Evolutionary conservation across 164 flowering plant genomes (phyloP), one percentile per base, ranked within the genome.

Genomic region (Echeveria elegans): DNA sequence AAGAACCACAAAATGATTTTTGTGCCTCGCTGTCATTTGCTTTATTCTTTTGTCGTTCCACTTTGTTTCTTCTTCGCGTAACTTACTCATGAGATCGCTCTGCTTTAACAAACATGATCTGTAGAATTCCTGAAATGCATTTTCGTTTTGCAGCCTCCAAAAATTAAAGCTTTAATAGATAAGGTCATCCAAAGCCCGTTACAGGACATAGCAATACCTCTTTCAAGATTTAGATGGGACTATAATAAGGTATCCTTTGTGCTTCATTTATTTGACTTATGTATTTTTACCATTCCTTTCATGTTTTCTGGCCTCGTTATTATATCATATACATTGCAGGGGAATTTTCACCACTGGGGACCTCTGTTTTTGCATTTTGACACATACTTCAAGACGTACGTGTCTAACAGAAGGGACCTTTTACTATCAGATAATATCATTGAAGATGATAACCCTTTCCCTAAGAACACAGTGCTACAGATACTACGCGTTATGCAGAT

Each of bases 341-440:
- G 99, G 16, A 88, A 95, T 76, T 95, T 92, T 74, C 90, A 95
- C 73, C 99, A 95, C 69, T 95, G 99, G 99, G 88, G 96, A 77
- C 96, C 96, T 9, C 73, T 95, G 69, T 92, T 95, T 82, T 81
- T 90, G 63, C 97, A 95, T 74, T 95, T 95, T 73, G 96, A 95
- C 68, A 81, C 96, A 69, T 95, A 88, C 74, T 88, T 95, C 83
- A 90, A 92, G 92, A 80, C 89, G 59, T 82, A 85, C 67, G 41
- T 95, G 72, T 81, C 89, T 38, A 62, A 75, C 76, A 77, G 99
- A 74, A 84, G 86, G 71, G 99, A 95, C 72, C 90, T 95, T 65
- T 82, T 79, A n/a, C 76, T 95, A 72, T 79, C 89, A 34, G 96
- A 92, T 82, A 73, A 80, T 72, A 75, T 83, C 28, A 63, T 75